These are phyloP conservation scores for Nakazawaea wickerhamii DNA, from an alignment of 805 yeast species.

Conservation along the genomic window DNA sequence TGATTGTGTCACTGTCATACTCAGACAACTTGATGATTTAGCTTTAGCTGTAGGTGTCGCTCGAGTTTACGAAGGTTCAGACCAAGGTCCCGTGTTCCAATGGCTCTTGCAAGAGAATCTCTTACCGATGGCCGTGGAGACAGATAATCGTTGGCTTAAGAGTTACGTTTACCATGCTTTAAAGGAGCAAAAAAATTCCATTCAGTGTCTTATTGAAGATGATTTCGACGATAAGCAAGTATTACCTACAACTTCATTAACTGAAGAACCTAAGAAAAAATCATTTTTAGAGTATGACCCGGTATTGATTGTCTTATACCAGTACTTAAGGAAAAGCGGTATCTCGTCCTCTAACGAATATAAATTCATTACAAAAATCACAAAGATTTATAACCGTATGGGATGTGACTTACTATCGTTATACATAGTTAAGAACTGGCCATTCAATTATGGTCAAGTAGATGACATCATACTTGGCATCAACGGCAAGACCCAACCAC, in stretches of 20 bases:
- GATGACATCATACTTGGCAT: conserved; percentile 3
- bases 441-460: conserved; percentile 31
- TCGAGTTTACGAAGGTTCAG: conserved; percentile 61
- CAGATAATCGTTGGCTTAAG: conserved; percentile 75
- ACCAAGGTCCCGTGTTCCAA: conserved; percentile 47
- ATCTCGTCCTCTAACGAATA: conserved; percentile 47
- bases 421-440: conserved; percentile 63
- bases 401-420: conserved; percentile 83
- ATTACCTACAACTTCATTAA: conserved; percentile 22
- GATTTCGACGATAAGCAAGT: conserved; percentile 16
- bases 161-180: conserved; percentile 54
- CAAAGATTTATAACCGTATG: conserved; percentile 73
- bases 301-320: conserved; percentile 62
- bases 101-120: conserved; percentile 44
- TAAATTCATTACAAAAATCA: conserved; percentile 54
- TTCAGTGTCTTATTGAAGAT: conserved; percentile 10
- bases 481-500: background rate
- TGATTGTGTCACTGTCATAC: conserved; percentile 74
- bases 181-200: conserved; percentile 13
- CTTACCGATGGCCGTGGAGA: conserved; percentile 49
- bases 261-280: conserved; percentile 23
- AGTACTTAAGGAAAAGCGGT: conserved; percentile 46
- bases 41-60: conserved; percentile 79
- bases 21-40: conserved; percentile 60
- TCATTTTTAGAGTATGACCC: conserved; percentile 74